phyloP scores from a whole-genome alignment of 106 monocot species.

The Dendrobium huoshanense region DNA sequence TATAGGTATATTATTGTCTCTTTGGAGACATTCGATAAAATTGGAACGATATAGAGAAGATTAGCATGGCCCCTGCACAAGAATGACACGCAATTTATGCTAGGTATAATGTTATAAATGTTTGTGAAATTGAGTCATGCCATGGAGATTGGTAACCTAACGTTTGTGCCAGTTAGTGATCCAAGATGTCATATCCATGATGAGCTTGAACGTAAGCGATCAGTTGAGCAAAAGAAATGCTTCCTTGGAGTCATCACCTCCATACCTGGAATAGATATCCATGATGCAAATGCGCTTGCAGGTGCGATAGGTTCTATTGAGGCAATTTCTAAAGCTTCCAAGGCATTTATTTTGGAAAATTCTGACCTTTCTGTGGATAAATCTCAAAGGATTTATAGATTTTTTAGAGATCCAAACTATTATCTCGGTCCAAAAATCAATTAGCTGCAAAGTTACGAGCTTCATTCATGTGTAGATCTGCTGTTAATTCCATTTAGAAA shows the following conservation, averaged over 20 bases:
- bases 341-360: constrained; percentile 64
- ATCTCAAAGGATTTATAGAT: constrained; percentile 74
- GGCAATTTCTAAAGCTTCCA: constrained; percentile 82
- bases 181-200: constrained; percentile 50
- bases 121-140: constrained; percentile 21
- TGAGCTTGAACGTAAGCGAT: constrained; percentile 55
- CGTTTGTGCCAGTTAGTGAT: constrained; percentile 61
- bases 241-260: constrained; percentile 52
- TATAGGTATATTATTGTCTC: constrained; percentile 18
- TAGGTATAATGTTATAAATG: background rate
- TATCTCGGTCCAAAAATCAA: constrained; percentile 70
- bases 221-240: constrained; percentile 44
- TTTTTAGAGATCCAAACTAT: constrained; percentile 80
- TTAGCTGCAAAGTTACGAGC: background rate
- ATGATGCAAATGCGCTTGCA: constrained; percentile 71
- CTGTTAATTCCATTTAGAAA: background rate
- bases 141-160: constrained; percentile 46
- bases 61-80: constrained; percentile 98
- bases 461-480: background rate
- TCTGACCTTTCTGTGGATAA: constrained; percentile 89
- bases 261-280: constrained; percentile 65
- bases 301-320: constrained; percentile 86
- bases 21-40: constrained; percentile 94
- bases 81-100: constrained; percentile 65
- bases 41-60: constrained; percentile 99